Base-by-base conservation (phyloP, 768 basidiomycete genomes). In the Leccinum pellstonianum region DNA sequence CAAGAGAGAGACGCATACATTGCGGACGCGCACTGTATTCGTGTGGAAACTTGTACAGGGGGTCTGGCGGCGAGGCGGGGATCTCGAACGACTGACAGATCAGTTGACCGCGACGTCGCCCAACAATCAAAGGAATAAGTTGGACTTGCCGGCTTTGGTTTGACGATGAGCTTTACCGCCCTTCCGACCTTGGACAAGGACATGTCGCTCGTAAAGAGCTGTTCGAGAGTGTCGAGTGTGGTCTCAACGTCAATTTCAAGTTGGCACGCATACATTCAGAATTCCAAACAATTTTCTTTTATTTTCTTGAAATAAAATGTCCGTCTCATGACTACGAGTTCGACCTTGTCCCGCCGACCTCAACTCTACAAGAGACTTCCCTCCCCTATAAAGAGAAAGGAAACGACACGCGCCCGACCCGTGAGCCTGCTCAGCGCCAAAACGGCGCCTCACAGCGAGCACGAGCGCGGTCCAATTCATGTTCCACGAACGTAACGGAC, bases 401-500 rank as follows among this genome's bases (percentile, higher is more conserved):
- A 72, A 71, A 73, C 57, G 75, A 71, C 75, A 5, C 69, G 67
- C 68, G 64, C 68, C 19, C 72, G 12, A 75, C 76, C 74, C 77
- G 82, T 77, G 60, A 65, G 38, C 64, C 84, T 80, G 74, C 75
- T 66, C 72, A 62, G 65, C 75, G 71, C 77, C 85, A 87, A 81
- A 80, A 87, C 86, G 83, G 81, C 70, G 74, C 72, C 68, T 60
- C 60, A 66, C 75, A 79, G 86, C 81, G 78, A 73, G 71, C 71
- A 46, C 69, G 62, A 66, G 63, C 43, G 66, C 66, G 59, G 73
- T 68, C 73, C 67, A 62, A 60, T 85, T 60, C 61, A 76, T 87
- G 62, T 87, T 83, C 86, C 86, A 87, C 80, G 76, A 83, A 82
- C 85, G 85, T 87, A 87, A 87, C 86, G 86, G 82, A 77, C 81